These are phyloP conservation scores for Epicoccum sorghinum DNA, from an alignment of 2,329 filamentous ascomycete genomes.

Conservation along the genomic window DNA sequence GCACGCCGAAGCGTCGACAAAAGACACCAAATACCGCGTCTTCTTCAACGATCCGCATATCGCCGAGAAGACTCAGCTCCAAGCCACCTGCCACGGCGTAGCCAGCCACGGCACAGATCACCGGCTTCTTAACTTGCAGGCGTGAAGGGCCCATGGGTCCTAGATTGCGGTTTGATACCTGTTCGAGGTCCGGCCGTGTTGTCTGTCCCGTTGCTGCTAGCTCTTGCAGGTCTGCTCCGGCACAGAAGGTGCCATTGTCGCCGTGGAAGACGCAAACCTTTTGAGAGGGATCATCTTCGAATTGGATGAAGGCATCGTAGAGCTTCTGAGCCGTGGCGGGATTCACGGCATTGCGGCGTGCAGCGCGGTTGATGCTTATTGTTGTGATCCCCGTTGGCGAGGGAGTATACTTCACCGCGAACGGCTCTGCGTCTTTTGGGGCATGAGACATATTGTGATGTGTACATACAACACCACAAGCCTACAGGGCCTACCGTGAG, in stretches of 20 bases:
- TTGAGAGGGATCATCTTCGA: constrained; percentile 57
- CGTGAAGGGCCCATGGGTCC: constrained; percentile 62
- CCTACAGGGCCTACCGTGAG: too few species aligned
- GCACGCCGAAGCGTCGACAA: constrained; percentile 60
- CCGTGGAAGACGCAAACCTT: constrained; percentile 61
- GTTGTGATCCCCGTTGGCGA: constrained; percentile 55
- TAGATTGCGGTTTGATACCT: constrained; percentile 46
- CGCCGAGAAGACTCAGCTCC: constrained; percentile 60
- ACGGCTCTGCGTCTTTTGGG: constrained; percentile 4
- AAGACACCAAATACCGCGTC: constrained; percentile 63
- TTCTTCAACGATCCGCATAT: constrained; percentile 61
- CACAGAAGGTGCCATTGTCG: constrained; percentile 57
- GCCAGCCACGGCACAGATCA: constrained; percentile 59
- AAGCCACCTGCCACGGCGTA: constrained; percentile 62
- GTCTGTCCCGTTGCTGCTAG: constrained; percentile 34
- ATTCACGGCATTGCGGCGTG: constrained; percentile 61
- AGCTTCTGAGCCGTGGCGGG: constrained; percentile 56
- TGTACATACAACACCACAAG: not conserved
- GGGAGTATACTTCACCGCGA: constrained; percentile 24
- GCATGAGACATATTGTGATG: not conserved
- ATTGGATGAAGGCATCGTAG: constrained; percentile 55
- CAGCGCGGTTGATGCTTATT: constrained; percentile 61
- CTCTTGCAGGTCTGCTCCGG: constrained; percentile 60
- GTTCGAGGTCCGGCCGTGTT: constrained; percentile 31
- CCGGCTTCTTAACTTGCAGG: constrained; percentile 58